These are phyloP conservation scores for Malus asiatica DNA, from an alignment of 306 rosid species.

Conservation along the genomic window DNA sequence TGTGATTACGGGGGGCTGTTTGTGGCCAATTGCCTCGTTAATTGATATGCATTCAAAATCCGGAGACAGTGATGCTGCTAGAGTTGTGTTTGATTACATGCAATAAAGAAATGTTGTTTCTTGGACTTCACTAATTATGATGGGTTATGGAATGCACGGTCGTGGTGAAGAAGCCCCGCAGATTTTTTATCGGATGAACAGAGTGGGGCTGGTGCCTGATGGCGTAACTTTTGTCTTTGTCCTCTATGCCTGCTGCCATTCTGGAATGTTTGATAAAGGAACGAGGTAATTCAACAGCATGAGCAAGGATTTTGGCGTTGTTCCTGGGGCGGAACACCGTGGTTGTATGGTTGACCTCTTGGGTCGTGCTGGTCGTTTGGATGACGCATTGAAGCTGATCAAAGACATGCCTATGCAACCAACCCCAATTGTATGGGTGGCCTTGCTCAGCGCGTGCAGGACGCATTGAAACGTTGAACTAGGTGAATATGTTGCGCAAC, in stretches of 20 bases:
- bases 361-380: constrained; percentile 71
- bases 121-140: constrained; percentile 67
- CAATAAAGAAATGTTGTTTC: constrained; percentile 54
- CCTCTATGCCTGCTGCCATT: constrained; percentile 85
- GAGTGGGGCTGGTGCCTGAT: constrained; percentile 44
- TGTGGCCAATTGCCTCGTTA: constrained; percentile 62
- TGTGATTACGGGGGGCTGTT: constrained; percentile 35
- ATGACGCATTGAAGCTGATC: constrained; percentile 55
- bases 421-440: constrained; percentile 65
- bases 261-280: constrained; percentile 73
- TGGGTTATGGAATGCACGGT: constrained; percentile 86
- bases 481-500: constrained; percentile 68
- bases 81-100: constrained; percentile 52
- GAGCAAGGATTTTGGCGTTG: constrained; percentile 48
- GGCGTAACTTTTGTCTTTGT: constrained; percentile 66
- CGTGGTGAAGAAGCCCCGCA: constrained; percentile 65
- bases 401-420: constrained; percentile 66
- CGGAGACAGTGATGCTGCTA: constrained; percentile 72
- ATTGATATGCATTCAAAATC: constrained; percentile 84
- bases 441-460: constrained; percentile 69
- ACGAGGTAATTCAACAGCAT: constrained; percentile 50
- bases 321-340: constrained; percentile 71
- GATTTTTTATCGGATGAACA: constrained; percentile 55
- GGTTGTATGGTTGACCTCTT: constrained; percentile 87
- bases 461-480: constrained; percentile 60